Percentiles rank a stretch among this genome's conserved stretches.
phyloP scores from a whole-genome alignment of 352 stramenopile genomes.

The Globisporangium echinulatum region DNA sequence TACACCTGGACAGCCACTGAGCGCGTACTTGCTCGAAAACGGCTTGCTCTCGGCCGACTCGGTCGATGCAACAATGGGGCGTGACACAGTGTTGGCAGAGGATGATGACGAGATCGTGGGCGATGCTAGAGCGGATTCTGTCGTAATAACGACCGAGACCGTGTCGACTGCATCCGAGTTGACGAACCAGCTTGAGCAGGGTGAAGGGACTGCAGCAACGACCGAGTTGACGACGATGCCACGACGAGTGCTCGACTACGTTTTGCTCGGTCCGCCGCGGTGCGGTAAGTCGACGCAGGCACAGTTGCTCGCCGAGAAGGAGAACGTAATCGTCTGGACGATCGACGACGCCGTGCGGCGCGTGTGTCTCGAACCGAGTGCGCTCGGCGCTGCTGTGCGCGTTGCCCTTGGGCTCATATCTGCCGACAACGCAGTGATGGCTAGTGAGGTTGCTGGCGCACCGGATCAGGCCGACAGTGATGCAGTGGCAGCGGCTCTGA shows the following conservation, averaged over 20 bases:
- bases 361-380: constrained; percentile 22
- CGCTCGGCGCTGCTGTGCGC: constrained; percentile 36
- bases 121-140: too few species aligned
- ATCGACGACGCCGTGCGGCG: constrained; percentile 67
- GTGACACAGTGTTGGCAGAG: too few species aligned
- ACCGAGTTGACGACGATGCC: background rate
- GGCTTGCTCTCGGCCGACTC: constrained; percentile 19
- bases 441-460: too few species aligned
- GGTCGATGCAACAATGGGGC: background rate
- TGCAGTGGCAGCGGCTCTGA: background rate
- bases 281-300: constrained; percentile 81
- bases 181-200: background rate
- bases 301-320: constrained; percentile 61
- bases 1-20: constrained; percentile 49
- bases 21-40: constrained; percentile 47
- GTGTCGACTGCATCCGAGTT: background rate
- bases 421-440: too few species aligned
- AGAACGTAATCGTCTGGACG: constrained; percentile 57
- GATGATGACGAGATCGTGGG: too few species aligned
- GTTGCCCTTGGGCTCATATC: constrained; percentile 24
- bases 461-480: background rate
- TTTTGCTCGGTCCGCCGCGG: constrained; percentile 71
- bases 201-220: background rate
- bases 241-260: constrained; percentile 61
- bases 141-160: background rate